Base-by-base conservation (phyloP, 306 rosid species). In the Ceratonia siliqua region DNA sequence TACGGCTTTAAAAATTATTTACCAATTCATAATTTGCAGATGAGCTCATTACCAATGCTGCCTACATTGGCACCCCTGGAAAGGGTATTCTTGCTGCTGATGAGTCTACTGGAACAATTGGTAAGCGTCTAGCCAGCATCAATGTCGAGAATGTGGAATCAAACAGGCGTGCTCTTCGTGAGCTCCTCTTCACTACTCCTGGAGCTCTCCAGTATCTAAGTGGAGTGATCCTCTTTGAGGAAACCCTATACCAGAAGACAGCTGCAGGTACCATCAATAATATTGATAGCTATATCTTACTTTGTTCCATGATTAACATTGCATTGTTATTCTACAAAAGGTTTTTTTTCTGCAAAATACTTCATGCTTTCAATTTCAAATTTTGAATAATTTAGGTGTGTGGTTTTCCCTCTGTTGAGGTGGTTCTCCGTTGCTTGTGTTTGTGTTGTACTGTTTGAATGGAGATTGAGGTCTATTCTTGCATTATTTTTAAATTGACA, bases 31-130 rank as follows among this genome's bases (percentile, higher is more conserved):
- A 32, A 66, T 45, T 45, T 45, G 55, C 56, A 66, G 72, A 66
- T 27, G 72, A 66, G 56, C 72, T 66, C 30, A 66, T 66, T 66
- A 56, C 72, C 72, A 25, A 66, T 66, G 72, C 72, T 15, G 56
- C 72, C 41, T 66, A 66, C 56, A 66, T 66, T 66, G 72, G 72
- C 39, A 66, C 72, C 21, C 72, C 72, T 15, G 72, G 72, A 27
- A 66, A 66, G 72, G 72, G 72, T 66, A 66, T 66, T 66, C 72
- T 66, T 45, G 72, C 72, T 45, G 72, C 72, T 43, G 72, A 66
- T 8, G 72, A 66, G 56, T 66, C 72, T 25, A 66, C 72, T 27
- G 72, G 72, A 45, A 66, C 72, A 66, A 66, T 66, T 43, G 72
- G 72, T 18, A 66, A 66, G 72, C 72, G 72, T 66, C 72, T 66